phyloP scores from a whole-genome alignment of 371 early-diverging fungal species.

The Syncephalastrum racemosum region DNA sequence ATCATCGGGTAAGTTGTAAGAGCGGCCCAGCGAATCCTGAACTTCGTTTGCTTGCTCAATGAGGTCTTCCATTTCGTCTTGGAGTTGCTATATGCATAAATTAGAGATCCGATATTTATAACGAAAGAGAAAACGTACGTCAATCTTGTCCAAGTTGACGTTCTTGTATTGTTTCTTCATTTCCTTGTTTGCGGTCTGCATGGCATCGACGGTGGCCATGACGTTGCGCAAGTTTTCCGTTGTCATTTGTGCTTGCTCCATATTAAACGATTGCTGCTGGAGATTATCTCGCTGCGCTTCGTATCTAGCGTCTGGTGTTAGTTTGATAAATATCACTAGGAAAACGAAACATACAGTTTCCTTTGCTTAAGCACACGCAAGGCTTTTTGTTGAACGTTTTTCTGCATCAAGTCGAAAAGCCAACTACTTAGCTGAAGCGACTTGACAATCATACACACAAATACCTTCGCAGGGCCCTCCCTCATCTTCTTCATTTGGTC shows the following conservation, averaged over 20 bases:
- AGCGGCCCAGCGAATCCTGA: slow-evolving; percentile 89
- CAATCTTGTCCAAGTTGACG: slow-evolving; percentile 90
- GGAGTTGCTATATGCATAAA: slow-evolving; percentile 66
- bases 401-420: slow-evolving; percentile 44
- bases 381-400: slow-evolving; percentile 88
- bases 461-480: slow-evolving; percentile 90
- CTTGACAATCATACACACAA: background rate
- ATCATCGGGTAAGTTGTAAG: slow-evolving; percentile 92
- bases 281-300: slow-evolving; percentile 91
- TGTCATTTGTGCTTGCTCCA: slow-evolving; percentile 95
- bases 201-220: slow-evolving; percentile 90
- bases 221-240: slow-evolving; percentile 95
- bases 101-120: background rate
- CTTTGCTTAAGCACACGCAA: slow-evolving; percentile 89
- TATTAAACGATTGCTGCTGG: slow-evolving; percentile 94
- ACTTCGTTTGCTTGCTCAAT: slow-evolving; percentile 94
- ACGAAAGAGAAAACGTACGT: slow-evolving; percentile 51
- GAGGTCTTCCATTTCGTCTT: slow-evolving; percentile 97
- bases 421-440: background rate
- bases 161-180: slow-evolving; percentile 94
- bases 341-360: slow-evolving; percentile 67
- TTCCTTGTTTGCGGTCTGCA: slow-evolving; percentile 90
- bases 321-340: background rate
- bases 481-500: slow-evolving; percentile 94
- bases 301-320: slow-evolving; percentile 54